Evolutionary conservation across 306 rosid species (phyloP).

Genomic region (Luffa aegyptiaca): DNA sequence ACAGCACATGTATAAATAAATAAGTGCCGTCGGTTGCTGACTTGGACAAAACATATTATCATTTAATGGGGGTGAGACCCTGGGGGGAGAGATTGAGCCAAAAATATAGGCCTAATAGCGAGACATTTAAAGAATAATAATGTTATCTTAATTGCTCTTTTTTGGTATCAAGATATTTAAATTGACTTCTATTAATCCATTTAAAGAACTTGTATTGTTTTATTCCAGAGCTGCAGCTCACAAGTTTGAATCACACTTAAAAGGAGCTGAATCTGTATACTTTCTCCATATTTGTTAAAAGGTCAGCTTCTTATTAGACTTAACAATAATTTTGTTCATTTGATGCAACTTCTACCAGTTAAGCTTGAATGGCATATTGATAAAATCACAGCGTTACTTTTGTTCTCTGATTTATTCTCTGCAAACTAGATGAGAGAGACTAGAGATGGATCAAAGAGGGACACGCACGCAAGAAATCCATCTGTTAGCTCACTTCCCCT

Average conservation of each 20-base stretch:
- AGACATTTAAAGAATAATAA: no score
- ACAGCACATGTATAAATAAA: neutral
- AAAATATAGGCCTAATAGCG: no score
- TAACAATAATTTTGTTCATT: neutral
- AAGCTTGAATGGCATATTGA: neutral
- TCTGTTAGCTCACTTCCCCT: conserved; percentile 52
- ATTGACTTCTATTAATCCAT: no score
- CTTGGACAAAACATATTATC: neutral
- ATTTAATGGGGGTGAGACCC: neutral
- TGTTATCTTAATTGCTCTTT: no score
- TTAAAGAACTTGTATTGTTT: neutral
- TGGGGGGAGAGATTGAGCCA: no score
- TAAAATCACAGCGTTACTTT: neutral
- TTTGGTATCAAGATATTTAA: no score
- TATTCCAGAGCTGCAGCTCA: neutral
- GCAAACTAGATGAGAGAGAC: conserved; percentile 54
- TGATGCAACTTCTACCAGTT: neutral
- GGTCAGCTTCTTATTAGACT: conserved; percentile 1
- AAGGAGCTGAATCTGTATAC: neutral
- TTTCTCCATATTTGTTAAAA: neutral
- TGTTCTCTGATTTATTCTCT: neutral
- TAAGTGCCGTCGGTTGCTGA: neutral
- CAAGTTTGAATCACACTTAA: neutral
- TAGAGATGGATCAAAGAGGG: conserved; percentile 30
- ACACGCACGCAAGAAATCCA: conserved; percentile 26